phyloP scores from a whole-genome alignment of 1,139 yeast genomes.

The Blastobotrys niveus region DNA sequence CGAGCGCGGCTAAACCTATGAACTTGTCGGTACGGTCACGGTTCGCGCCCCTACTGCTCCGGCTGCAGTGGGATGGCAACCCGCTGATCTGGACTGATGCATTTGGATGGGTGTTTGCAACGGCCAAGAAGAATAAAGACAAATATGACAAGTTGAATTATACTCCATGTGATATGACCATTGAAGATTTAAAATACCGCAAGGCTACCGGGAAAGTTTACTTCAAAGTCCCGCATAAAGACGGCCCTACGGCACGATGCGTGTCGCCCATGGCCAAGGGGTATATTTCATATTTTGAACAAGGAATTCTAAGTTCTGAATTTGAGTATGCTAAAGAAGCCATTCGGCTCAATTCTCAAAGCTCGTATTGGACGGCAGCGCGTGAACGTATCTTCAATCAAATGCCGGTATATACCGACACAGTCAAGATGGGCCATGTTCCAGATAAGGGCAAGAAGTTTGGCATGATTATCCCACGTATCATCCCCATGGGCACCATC shows the following conservation, averaged over 20 bases:
- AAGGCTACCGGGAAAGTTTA: slow-evolving; percentile 28
- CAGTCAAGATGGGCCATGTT: slow-evolving; percentile 32
- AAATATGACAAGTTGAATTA: slow-evolving; percentile 51
- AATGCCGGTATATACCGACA: slow-evolving; percentile 61
- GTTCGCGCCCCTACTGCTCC: slow-evolving; percentile 66
- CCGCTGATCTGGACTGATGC: slow-evolving; percentile 76
- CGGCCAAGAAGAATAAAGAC: slow-evolving; percentile 38
- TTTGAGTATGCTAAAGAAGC: slow-evolving; percentile 73
- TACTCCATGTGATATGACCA: slow-evolving; percentile 36
- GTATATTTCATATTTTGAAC: slow-evolving; percentile 66
- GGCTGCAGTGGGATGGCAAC: slow-evolving; percentile 77
- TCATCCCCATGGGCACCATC: slow-evolving; percentile 92
- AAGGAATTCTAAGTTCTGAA: slow-evolving; percentile 65
- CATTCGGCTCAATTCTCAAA: slow-evolving; percentile 64
- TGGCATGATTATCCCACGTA: slow-evolving; percentile 78
- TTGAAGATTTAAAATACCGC: slow-evolving; percentile 28
- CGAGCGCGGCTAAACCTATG: slow-evolving; percentile 42
- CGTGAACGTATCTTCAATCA: slow-evolving; percentile 79
- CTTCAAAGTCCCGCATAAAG: slow-evolving; percentile 86
- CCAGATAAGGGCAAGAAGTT: slow-evolving; percentile 31
- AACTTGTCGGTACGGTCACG: slow-evolving; percentile 68
- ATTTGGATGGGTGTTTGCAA: slow-evolving; percentile 87
- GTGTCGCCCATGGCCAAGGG: slow-evolving; percentile 76
- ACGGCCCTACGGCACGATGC: slow-evolving; percentile 71
- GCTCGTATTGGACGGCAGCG: slow-evolving; percentile 91